Evolutionary conservation across 1,139 yeast genomes (phyloP).

Genomic region (Suhomyces chickasaworum): DNA sequence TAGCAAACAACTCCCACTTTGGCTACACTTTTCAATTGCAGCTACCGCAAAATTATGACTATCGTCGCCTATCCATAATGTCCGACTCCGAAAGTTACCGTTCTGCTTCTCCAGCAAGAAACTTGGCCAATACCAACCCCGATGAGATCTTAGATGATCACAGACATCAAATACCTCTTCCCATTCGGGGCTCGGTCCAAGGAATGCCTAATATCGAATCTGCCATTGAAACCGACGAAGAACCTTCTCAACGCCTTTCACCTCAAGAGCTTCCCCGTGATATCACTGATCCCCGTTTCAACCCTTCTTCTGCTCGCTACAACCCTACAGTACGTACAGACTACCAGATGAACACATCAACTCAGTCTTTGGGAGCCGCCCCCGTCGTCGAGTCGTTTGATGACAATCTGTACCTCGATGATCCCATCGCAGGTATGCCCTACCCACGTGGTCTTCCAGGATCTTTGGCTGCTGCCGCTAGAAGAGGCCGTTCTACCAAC

Average conservation of each 20-base stretch:
- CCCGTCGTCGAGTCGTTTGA: slow-evolving; percentile 26
- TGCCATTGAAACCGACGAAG: slow-evolving; percentile 16
- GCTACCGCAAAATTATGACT: slow-evolving; percentile 2
- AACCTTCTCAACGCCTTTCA: neutral
- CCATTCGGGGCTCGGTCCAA: slow-evolving; percentile 26
- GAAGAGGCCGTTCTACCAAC: slow-evolving; percentile 23
- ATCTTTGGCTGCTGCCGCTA: slow-evolving; percentile 20
- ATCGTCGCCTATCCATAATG: slow-evolving; percentile 28
- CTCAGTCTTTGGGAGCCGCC: slow-evolving; percentile 26
- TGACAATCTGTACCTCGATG: slow-evolving; percentile 18
- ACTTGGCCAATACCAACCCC: slow-evolving; percentile 34
- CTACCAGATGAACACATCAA: neutral
- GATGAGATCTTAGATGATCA: slow-evolving; percentile 60
- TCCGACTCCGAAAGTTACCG: slow-evolving; percentile 49
- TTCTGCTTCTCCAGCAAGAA: slow-evolving; percentile 33
- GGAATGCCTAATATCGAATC: slow-evolving; percentile 6
- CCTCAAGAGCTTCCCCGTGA: neutral
- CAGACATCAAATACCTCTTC: slow-evolving; percentile 53
- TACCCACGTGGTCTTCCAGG: slow-evolving; percentile 19
- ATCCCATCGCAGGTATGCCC: slow-evolving; percentile 20
- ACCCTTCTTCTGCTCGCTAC: neutral
- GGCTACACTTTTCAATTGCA: neutral
- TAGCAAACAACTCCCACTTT: neutral
- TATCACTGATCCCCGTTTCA: neutral
- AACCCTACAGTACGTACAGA: neutral